phyloP scores from a whole-genome alignment of 768 basidiomycete genomes.

The Russula earlei region DNA sequence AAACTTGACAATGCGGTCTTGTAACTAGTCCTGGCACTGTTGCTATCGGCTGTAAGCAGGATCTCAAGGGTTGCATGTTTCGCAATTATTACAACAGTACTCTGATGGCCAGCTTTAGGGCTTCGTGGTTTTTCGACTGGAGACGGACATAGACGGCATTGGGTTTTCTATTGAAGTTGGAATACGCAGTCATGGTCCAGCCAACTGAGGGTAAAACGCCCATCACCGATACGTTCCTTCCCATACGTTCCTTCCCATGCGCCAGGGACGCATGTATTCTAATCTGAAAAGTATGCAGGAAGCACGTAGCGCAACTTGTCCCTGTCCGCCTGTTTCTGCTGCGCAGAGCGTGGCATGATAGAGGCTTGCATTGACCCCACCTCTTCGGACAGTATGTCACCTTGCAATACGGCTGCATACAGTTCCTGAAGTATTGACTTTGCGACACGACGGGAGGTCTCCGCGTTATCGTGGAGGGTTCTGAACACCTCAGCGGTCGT shows the following conservation, averaged over 20 bases:
- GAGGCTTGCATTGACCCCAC: constrained; percentile 77
- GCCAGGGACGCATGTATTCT: background rate
- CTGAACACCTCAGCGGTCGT: constrained; percentile 89
- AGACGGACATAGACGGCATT: no score
- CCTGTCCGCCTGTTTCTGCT: constrained; percentile 48
- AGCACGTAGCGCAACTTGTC: constrained; percentile 68
- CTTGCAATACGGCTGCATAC: constrained; percentile 45
- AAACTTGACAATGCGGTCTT: no score
- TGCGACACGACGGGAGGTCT: constrained; percentile 72
- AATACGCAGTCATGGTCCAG: background rate
- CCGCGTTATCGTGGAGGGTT: constrained; percentile 78
- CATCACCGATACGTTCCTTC: background rate
- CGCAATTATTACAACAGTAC: no score
- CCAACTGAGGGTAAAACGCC: no score
- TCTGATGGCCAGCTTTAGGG: no score
- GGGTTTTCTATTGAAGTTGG: no score
- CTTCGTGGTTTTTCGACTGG: no score
- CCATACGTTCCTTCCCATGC: background rate
- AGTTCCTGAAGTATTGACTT: constrained; percentile 62
- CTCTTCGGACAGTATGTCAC: constrained; percentile 55
- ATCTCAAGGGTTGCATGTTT: no score
- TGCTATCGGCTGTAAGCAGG: no score
- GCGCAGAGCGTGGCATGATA: constrained; percentile 63
- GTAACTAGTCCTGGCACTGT: no score
- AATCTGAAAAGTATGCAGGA: constrained; percentile 56